Percentiles rank a stretch among this genome's conserved stretches.
phyloP scores from a whole-genome alignment of 192 early-diverging fungal species.

The Coemansia sp. region DNA sequence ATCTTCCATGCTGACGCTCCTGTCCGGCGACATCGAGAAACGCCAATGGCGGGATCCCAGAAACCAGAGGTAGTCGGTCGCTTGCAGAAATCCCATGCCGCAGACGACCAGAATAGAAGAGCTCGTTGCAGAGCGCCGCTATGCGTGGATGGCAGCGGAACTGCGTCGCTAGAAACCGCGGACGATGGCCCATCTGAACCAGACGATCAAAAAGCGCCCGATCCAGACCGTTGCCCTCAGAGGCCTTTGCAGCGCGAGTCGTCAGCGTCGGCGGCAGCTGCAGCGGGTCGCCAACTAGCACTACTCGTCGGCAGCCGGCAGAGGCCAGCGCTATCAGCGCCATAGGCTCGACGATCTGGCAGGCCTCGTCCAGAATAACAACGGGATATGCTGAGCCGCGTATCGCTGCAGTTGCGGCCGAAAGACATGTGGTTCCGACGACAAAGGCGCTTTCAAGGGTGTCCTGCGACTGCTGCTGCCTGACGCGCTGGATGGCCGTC shows the following conservation, averaged over 20 bases:
- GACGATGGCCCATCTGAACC: slow-evolving; percentile 47
- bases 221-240: slow-evolving; percentile 64
- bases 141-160: slow-evolving; percentile 57
- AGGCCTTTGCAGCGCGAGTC: slow-evolving; percentile 41
- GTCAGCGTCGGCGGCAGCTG: slow-evolving; percentile 84
- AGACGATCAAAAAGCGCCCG: slow-evolving; percentile 81
- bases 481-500: slow-evolving; percentile 36
- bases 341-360: slow-evolving; percentile 86
- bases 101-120: slow-evolving; percentile 47
- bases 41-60: slow-evolving; percentile 36
- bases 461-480: slow-evolving; percentile 42
- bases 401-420: slow-evolving; percentile 72
- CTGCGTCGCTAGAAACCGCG: slow-evolving; percentile 46
- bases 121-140: slow-evolving; percentile 41
- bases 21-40: slow-evolving; percentile 47
- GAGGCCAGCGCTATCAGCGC: slow-evolving; percentile 73
- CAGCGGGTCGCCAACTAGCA: slow-evolving; percentile 85
- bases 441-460: slow-evolving; percentile 52
- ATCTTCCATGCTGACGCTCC: slow-evolving; percentile 41
- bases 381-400: slow-evolving; percentile 59
- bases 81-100: slow-evolving; percentile 28
- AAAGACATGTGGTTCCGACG: slow-evolving; percentile 75
- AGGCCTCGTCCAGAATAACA: slow-evolving; percentile 83
- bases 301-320: slow-evolving; percentile 57
- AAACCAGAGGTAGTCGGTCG: slow-evolving; percentile 30